Evolutionary conservation across 225 moss, liverwort and hornwort genomes (phyloP), one percentile per base, ranked within the genome.

Genomic region (Bryum argenteum): DNA sequence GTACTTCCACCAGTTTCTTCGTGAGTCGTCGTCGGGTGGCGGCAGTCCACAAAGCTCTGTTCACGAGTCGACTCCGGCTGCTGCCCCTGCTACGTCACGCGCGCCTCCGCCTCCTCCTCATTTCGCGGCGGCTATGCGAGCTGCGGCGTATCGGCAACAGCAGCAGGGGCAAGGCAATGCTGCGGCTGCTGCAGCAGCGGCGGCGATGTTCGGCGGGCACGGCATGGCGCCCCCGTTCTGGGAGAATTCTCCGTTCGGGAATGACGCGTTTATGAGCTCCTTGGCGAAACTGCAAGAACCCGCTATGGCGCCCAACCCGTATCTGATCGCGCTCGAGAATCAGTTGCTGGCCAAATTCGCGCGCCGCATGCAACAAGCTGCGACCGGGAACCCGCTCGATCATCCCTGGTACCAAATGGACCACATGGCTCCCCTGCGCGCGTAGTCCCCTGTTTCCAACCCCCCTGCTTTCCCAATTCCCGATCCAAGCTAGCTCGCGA

Each of bases 281-380:
- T 11, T 80, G 54, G 62, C 79, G 18, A 75, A 80, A 43, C 53
- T 80, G 18, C 79, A 75, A 38, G 79, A 80, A 51, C 70, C 75
- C 0, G 37, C 33, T 19, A 65, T 71, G 59, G 75, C 69, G 11
- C 74, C 75, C 16, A 80, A 80, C 42, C 79, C 79, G 6, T 80
- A 80, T 33, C 63, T 80, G 22, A 80, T 80, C 9, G 79, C 75
- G 9, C 44, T 80, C 50, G 79, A 80, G 75, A 75, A 80, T 53
- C 79, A 80, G 21, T 40, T 80, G 63, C 41, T 74, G 39, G 75
- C 75, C 14, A 80, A 80, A 54, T 70, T 80, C 19, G 79, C 79
- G 37, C 54, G 63, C 37, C 79, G 79, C 16, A 80, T 80, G 79
- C 79, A 75, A 11, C 54, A 70, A 1, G 70, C 69, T 6, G 70